A percentile compares a stretch with the other conserved stretches of the same genome.
Evolutionary conservation across 139 green algal species (phyloP).

Genomic region (Astrephomene gubernaculifera): DNA sequence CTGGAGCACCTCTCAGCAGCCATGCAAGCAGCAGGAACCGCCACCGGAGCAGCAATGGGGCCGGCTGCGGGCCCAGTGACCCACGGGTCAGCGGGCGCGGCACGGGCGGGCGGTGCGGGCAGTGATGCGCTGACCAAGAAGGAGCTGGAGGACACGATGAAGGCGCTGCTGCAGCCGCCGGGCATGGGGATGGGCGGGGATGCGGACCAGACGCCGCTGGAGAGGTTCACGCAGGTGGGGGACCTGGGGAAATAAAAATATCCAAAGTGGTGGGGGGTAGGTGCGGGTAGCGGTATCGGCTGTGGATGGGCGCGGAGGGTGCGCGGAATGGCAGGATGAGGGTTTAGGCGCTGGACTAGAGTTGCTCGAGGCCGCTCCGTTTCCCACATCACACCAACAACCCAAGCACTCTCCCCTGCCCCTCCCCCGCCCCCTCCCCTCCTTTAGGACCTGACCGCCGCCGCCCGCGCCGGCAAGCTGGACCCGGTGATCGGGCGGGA

Average conservation of each 20-base stretch:
- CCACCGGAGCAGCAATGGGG: background rate
- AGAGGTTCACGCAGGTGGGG: constrained; percentile 59
- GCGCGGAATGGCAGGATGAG: no score
- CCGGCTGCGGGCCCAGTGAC: background rate
- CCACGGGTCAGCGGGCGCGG: background rate
- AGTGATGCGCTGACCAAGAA: constrained; percentile 52
- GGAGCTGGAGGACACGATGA: constrained; percentile 76
- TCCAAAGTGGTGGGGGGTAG: no score
- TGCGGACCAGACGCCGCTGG: constrained; percentile 51
- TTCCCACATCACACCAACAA: no score
- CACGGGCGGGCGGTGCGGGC: background rate
- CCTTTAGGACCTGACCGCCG: constrained; percentile 13
- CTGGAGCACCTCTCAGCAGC: constrained; percentile 47
- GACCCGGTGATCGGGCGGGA: constrained; percentile 90
- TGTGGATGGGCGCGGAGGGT: no score
- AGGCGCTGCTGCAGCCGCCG: constrained; percentile 59
- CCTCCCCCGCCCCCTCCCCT: background rate
- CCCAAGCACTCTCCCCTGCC: no score
- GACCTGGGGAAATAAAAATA: no score
- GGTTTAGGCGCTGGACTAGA: no score
- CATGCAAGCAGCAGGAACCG: background rate
- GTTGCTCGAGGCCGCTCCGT: no score
- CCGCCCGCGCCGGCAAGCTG: constrained; percentile 75
- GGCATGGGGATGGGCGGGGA: constrained; percentile 28
- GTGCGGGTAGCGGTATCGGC: no score